These are phyloP conservation scores for Penicillium sp. DNA, from an alignment of 2,329 filamentous ascomycete species.

Conservation along the genomic window DNA sequence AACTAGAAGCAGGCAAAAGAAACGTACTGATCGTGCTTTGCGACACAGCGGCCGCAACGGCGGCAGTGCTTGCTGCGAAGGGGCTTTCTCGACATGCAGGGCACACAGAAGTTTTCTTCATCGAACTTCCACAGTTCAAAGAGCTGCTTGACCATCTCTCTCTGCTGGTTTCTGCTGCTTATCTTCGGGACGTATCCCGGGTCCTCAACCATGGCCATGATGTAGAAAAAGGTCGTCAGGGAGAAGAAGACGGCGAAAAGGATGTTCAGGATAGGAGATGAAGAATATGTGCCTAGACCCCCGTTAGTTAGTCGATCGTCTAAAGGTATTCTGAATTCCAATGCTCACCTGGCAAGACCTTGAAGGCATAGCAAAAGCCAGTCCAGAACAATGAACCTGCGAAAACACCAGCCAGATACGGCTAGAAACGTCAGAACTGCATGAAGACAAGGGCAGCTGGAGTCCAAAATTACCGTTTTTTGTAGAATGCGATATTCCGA, in stretches of 20 bases:
- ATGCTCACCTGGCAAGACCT: slow-evolving; percentile 64
- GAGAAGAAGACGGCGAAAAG: slow-evolving; percentile 61
- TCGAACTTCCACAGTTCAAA: slow-evolving; percentile 84
- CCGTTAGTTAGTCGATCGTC: background rate
- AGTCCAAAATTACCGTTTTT: slow-evolving; percentile 62
- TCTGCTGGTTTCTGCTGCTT: slow-evolving; percentile 82
- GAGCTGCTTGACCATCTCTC: slow-evolving; percentile 81
- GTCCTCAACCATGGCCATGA: slow-evolving; percentile 77
- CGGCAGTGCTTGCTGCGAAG: slow-evolving; percentile 94
- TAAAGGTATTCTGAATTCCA: background rate
- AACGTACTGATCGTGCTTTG: slow-evolving; percentile 91
- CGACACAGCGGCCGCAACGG: slow-evolving; percentile 84
- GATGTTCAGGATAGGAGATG: slow-evolving; percentile 72
- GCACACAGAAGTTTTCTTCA: slow-evolving; percentile 87
- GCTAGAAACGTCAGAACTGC: slow-evolving; percentile 48
- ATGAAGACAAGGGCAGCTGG: background rate
- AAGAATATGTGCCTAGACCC: slow-evolving; percentile 56
- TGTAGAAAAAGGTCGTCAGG: slow-evolving; percentile 80
- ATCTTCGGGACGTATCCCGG: slow-evolving; percentile 91
- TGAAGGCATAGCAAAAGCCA: slow-evolving; percentile 68
- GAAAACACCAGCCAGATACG: slow-evolving; percentile 92
- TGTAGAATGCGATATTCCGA: slow-evolving; percentile 85
- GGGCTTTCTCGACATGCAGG: slow-evolving; percentile 90
- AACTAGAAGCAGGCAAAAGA: background rate
- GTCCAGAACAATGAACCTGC: slow-evolving; percentile 79